Percentiles rank a stretch among this genome's conserved stretches.
Conservation (phyloP, 2,329 filamentous ascomycete genomes). For the Alternaria triticimaculans region DNA sequence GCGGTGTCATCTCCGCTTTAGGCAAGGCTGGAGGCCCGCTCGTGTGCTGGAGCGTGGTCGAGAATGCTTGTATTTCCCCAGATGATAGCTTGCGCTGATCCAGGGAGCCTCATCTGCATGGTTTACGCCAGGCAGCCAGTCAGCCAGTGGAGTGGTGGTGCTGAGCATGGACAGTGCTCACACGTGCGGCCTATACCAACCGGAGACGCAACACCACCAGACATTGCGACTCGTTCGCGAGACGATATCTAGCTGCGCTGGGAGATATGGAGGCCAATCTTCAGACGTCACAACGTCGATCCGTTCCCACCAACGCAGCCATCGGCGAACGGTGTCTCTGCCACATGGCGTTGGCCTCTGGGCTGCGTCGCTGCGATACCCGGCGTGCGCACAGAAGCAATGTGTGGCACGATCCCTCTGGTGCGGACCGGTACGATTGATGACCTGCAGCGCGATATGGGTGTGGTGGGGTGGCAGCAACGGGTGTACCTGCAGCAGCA, state of each 20-base stretch:
- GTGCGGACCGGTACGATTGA: slow-evolving; percentile 10
- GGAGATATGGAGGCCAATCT: background rate
- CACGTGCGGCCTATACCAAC: slow-evolving; percentile 3
- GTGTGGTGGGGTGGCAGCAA: slow-evolving; percentile 27
- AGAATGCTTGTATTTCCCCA: slow-evolving; percentile 35
- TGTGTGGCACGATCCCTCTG: slow-evolving; percentile 13
- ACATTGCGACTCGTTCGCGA: background rate
- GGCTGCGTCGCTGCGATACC: background rate
- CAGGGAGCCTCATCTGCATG: slow-evolving; percentile 16
- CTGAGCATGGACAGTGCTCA: slow-evolving; percentile 15
- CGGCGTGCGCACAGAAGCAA: slow-evolving; percentile 3
- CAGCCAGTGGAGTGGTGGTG: slow-evolving; percentile 1
- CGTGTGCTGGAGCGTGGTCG: slow-evolving; percentile 29
- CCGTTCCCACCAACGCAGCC: background rate
- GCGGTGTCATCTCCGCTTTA: slow-evolving; percentile 33
- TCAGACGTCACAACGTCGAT: background rate
- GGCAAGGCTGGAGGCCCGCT: slow-evolving; percentile 29
- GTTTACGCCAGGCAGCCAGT: background rate
- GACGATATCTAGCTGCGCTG: background rate
- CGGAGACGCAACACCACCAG: background rate
- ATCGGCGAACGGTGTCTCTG: background rate
- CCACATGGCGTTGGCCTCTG: background rate
- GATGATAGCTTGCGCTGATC: slow-evolving; percentile 32
- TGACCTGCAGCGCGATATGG: slow-evolving; percentile 24
- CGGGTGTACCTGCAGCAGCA: slow-evolving; percentile 44